Evolutionary conservation across 768 basidiomycete genomes (phyloP).

Genomic region (Mycena olivaceomarginata): DNA sequence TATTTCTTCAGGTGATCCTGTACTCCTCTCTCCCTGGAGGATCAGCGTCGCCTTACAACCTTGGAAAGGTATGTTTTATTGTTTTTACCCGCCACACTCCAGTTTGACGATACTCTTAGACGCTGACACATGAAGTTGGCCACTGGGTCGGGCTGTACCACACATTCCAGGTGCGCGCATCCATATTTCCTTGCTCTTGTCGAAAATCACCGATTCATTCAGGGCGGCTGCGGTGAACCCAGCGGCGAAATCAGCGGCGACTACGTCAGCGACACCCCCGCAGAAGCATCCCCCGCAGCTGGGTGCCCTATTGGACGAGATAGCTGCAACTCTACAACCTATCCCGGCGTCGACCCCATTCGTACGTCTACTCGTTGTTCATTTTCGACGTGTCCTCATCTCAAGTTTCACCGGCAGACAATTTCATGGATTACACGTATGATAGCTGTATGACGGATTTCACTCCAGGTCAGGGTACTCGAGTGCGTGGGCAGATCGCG

Average conservation of each 20-base stretch:
- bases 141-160: conserved; percentile 79
- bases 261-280: conserved; percentile 53
- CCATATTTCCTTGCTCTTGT: conserved; percentile 50
- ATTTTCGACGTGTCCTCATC: not conserved
- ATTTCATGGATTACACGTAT: conserved; percentile 74
- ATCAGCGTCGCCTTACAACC: conserved; percentile 60
- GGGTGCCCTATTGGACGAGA: conserved; percentile 53
- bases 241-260: conserved; percentile 46
- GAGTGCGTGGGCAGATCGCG: not conserved
- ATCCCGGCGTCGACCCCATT: conserved; percentile 53
- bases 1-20: conserved; percentile 50
- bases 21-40: conserved; percentile 67
- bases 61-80: conserved; percentile 56
- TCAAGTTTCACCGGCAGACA: conserved; percentile 50
- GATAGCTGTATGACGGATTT: conserved; percentile 72
- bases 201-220: conserved; percentile 60
- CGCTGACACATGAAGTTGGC: conserved; percentile 75
- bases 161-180: conserved; percentile 72
- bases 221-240: conserved; percentile 46
- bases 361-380: conserved; percentile 40
- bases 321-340: not conserved
- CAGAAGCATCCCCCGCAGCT: conserved; percentile 49
- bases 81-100: no score
- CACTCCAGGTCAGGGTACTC: conserved; percentile 62
- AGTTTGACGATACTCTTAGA: conserved; percentile 50